Evolutionary conservation across 2,329 filamentous ascomycete species (phyloP).

Genomic region (Penicillium fuscoglaucum): DNA sequence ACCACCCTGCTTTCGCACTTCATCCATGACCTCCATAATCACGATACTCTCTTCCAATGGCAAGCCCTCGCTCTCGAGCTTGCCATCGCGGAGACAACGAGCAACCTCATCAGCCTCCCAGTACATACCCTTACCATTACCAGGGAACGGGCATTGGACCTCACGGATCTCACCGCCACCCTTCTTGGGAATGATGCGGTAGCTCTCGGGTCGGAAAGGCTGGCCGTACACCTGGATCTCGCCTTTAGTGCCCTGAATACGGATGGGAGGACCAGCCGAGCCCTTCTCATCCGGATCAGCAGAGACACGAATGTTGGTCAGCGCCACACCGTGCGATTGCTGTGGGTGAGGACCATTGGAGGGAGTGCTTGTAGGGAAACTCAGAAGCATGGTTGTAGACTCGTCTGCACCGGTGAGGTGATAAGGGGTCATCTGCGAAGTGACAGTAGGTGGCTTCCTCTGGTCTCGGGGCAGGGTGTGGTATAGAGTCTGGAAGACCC

Average conservation of each 20-base stretch:
- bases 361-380: slow-evolving; percentile 63
- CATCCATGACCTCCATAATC: slow-evolving; percentile 82
- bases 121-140: slow-evolving; percentile 78
- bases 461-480: slow-evolving; percentile 66
- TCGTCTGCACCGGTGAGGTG: slow-evolving; percentile 73
- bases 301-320: slow-evolving; percentile 63
- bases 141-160: slow-evolving; percentile 49
- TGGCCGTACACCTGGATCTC: slow-evolving; percentile 79
- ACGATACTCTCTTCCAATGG: slow-evolving; percentile 74
- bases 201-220: slow-evolving; percentile 67
- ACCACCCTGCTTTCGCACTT: slow-evolving; percentile 63
- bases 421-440: slow-evolving; percentile 71
- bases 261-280: slow-evolving; percentile 65
- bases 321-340: slow-evolving; percentile 70
- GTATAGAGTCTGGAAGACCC: slow-evolving; percentile 88
- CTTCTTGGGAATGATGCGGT: slow-evolving; percentile 60
- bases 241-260: slow-evolving; percentile 76
- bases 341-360: slow-evolving; percentile 39
- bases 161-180: slow-evolving; percentile 48
- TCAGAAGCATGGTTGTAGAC: slow-evolving; percentile 72
- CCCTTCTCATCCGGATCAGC: slow-evolving; percentile 63
- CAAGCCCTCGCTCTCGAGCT: slow-evolving; percentile 70
- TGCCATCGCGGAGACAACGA: slow-evolving; percentile 71
- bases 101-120: slow-evolving; percentile 83
- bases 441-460: slow-evolving; percentile 65